Percentiles rank a stretch among this genome's conserved stretches.
These are phyloP conservation scores for Russula sp. DNA, from an alignment of 768 basidiomycete species.

Conservation along the genomic window DNA sequence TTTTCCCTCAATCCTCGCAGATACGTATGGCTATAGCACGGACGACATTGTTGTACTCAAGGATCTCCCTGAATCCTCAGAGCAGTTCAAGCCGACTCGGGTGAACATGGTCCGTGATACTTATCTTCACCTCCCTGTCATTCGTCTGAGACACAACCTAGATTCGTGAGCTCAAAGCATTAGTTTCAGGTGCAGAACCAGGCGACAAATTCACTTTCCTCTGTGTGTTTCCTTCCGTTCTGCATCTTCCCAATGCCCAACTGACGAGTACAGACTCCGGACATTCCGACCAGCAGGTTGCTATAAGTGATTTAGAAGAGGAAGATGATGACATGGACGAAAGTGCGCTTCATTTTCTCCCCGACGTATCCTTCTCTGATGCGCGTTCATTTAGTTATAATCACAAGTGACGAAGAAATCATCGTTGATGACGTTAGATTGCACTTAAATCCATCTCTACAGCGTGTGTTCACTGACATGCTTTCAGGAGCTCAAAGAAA, in stretches of 20 bases:
- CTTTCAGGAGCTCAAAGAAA: slow-evolving; percentile 14
- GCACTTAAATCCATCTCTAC: not conserved
- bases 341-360: slow-evolving; percentile 19
- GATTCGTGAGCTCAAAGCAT: slow-evolving; percentile 27
- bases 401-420: slow-evolving; percentile 21
- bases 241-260: not conserved
- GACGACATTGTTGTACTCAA: slow-evolving; percentile 29
- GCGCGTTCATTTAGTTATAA: slow-evolving; percentile 7
- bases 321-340: slow-evolving; percentile 34
- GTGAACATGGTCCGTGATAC: slow-evolving; percentile 23
- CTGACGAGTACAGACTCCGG: slow-evolving; percentile 29
- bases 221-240: slow-evolving; percentile 28
- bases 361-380: not conserved
- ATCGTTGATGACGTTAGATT: slow-evolving; percentile 33
- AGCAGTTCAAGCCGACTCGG: slow-evolving; percentile 21
- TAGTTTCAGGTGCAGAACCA: slow-evolving; percentile 28
- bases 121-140: not conserved
- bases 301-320: slow-evolving; percentile 21
- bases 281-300: slow-evolving; percentile 31
- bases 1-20: not conserved
- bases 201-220: slow-evolving; percentile 34
- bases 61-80: slow-evolving; percentile 6
- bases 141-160: slow-evolving; percentile 2
- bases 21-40: slow-evolving; percentile 22
- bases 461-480: not conserved